Base-by-base conservation (phyloP, 148 eudicot genomes). In the Rhododendron griersonianum region DNA sequence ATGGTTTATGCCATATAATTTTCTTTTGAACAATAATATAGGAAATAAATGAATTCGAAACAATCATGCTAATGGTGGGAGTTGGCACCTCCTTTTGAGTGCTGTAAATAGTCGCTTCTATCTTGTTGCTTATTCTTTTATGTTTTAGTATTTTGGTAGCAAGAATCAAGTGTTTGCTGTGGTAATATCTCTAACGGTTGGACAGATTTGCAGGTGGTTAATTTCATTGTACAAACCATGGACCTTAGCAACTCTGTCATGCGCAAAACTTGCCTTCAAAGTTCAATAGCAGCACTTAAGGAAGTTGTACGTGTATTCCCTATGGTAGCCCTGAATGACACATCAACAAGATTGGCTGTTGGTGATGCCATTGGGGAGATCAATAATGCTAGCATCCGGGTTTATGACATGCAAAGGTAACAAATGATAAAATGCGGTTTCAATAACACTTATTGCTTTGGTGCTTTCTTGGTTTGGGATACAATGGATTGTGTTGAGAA, bases 371-470 rank as follows among this genome's bases (percentile, higher is more conserved):
- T 97, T 87, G 93, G 93, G 55, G 95, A 97, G 87, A 88, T 90
- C 78, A 93, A 95, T 53, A 85, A 84, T 87, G 93, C 95, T 74
- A 90, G 41, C 89, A 93, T 97, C 89, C 95, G 95, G 85, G 94
- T 97, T 63, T 95, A 93, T 90, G 99, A 97, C 90, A 91, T 94
- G 95, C 98, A 93, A 87, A 97, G 99, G 99, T 97, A 89, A 71
- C 44, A 73, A 9, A 51, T 65, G 61, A 79, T 53, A 75, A 44
- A 30, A 55, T 53, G 25, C 28, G 33, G 77, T 37, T 15, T 67
- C 45, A 25, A 41, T 41, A 41, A 41, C 45, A 41, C 45, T 41
- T 41, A 41, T 41, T 41, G 45, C 45, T 41, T 41, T 41, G 45
- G 45, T 41, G 45, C 45, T 41, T 41, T 41, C 45, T 41, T 41